These are phyloP conservation scores for Oidiodendron maius DNA, from an alignment of 495 filamentous ascomycete species.

Conservation along the genomic window DNA sequence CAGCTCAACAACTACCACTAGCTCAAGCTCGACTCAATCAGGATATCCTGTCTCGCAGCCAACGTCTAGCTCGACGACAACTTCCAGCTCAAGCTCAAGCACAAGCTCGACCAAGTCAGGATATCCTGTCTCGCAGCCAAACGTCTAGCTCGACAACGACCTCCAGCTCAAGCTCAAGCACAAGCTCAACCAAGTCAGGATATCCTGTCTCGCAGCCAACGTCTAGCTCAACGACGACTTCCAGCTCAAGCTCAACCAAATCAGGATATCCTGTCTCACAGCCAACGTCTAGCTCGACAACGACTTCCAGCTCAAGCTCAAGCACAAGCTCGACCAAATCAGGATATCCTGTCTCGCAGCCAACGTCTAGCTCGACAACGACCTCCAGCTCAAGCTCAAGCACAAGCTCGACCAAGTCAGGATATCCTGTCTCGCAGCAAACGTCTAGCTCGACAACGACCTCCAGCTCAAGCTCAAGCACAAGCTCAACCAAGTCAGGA, in stretches of 20 bases:
- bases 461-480: background rate
- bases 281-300: background rate
- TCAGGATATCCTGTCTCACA: background rate
- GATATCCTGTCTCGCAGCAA: background rate
- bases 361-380: constrained; percentile 15
- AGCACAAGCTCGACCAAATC: background rate
- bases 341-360: constrained; percentile 22
- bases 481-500: background rate
- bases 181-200: background rate
- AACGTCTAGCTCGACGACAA: background rate
- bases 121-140: background rate
- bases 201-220: background rate
- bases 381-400: too few relatives aligned
- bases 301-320: background rate
- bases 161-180: background rate
- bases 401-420: constrained; percentile 12
- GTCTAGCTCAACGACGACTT: background rate
- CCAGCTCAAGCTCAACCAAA: background rate
- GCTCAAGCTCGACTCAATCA: background rate
- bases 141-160: background rate
- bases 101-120: constrained; percentile 7
- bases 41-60: background rate
- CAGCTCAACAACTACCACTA: background rate
- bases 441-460: background rate
- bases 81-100: background rate